phyloP scores from a whole-genome alignment of 371 early-diverging fungal species.

The Mucor mucedo region DNA sequence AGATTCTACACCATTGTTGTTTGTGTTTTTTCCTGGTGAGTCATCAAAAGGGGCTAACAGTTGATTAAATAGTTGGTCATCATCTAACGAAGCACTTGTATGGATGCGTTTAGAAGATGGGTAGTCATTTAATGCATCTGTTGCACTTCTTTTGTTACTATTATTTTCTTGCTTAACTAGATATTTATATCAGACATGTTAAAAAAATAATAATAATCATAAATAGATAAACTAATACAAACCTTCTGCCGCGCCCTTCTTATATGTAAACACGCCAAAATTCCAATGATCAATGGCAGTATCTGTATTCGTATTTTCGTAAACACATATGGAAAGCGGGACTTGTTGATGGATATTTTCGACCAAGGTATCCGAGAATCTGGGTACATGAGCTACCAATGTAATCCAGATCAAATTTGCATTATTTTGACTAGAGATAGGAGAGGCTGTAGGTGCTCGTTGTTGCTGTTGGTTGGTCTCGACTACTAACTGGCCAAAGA shows the following conservation, averaged over 20 bases:
- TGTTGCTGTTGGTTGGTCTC: conserved; percentile 28
- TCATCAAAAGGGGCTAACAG: conserved; percentile 22
- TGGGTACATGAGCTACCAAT: conserved; percentile 22
- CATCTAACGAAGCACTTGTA: conserved; percentile 10
- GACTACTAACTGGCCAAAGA: conserved; percentile 23
- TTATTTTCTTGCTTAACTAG: conserved; percentile 3
- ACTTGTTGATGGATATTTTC: conserved; percentile 13
- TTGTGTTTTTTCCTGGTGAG: background rate
- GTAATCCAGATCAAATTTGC: conserved; percentile 19
- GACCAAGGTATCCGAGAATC: conserved; percentile 15
- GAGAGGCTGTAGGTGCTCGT: conserved; percentile 18
- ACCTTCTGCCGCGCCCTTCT: conserved; percentile 9
- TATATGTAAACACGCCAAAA: conserved; percentile 26
- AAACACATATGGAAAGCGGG: conserved; percentile 23
- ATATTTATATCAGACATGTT: too few species aligned
- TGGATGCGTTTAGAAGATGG: background rate
- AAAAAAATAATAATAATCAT: background rate
- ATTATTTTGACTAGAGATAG: background rate
- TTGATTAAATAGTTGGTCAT: conserved; percentile 22
- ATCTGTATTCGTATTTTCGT: conserved; percentile 14
- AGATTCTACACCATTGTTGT: background rate
- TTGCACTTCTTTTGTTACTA: conserved; percentile 7
- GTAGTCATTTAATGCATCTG: background rate
- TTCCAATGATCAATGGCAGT: conserved; percentile 25
- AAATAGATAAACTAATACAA: background rate